These are phyloP conservation scores for Colletotrichum ledebouriae DNA, from an alignment of 2,329 filamentous ascomycete genomes.

Conservation along the genomic window DNA sequence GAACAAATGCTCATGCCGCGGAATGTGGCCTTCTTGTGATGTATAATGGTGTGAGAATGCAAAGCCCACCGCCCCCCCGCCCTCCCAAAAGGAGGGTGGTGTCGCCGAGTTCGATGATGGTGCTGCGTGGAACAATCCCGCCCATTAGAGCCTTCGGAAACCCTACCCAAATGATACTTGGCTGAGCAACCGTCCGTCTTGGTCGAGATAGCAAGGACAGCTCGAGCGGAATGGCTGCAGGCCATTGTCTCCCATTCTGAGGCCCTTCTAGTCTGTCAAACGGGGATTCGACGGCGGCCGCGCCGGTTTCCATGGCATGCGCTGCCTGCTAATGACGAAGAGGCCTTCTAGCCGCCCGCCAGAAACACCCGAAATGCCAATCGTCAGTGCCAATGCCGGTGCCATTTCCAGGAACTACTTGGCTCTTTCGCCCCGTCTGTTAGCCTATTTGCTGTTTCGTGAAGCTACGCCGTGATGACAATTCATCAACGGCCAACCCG, in stretches of 20 bases:
- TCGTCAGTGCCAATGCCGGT: conserved; percentile 6
- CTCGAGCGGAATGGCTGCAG: background rate
- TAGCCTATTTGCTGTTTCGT: background rate
- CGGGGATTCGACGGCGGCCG: conserved; percentile 14
- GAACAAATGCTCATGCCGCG: background rate
- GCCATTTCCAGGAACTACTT: conserved; percentile 12
- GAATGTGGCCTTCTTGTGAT: conserved; percentile 2
- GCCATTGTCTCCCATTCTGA: conserved; percentile 7
- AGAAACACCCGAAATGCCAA: conserved; percentile 21
- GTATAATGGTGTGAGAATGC: conserved; percentile 7
- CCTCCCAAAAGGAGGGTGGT: conserved; percentile 7
- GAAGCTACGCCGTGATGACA: conserved; percentile 21
- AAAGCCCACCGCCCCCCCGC: background rate
- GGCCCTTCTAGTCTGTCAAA: conserved; percentile 16
- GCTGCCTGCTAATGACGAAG: conserved; percentile 9
- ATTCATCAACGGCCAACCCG: conserved; percentile 24
- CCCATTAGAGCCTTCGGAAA: conserved; percentile 10
- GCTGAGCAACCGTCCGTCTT: conserved; percentile 1
- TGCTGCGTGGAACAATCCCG: conserved; percentile 2
- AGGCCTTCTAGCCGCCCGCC: conserved; percentile 26
- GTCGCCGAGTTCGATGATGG: conserved; percentile 1
- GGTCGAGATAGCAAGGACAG: background rate
- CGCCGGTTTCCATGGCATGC: conserved; percentile 26
- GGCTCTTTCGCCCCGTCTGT: conserved; percentile 15
- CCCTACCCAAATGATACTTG: conserved; percentile 7